Conservation (phyloP, 2,329 filamentous ascomycete species). For the Apiospora arundinis region DNA sequence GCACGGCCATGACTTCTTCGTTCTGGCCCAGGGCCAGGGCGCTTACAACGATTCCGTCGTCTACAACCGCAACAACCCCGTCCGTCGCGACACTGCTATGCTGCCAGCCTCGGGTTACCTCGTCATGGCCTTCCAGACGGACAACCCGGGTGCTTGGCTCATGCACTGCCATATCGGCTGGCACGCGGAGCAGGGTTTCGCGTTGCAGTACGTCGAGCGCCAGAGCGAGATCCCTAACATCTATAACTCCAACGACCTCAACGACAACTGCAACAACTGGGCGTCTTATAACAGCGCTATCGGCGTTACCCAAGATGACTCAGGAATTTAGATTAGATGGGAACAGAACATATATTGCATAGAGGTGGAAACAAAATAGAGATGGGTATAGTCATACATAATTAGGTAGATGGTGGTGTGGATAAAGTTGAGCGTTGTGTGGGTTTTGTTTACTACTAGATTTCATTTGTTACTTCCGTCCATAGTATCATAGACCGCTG, state of each 20-base stretch:
- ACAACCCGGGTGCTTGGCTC: constrained; percentile 53
- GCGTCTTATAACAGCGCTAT: constrained; percentile 32
- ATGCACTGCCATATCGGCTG: constrained; percentile 51
- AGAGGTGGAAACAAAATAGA: background rate
- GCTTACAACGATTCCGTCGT: constrained; percentile 35
- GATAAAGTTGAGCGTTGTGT: background rate
- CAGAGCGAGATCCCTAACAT: constrained; percentile 35
- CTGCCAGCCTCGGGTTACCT: constrained; percentile 53
- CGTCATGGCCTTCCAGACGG: constrained; percentile 54
- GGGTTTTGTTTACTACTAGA: background rate
- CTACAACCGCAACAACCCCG: constrained; percentile 49
- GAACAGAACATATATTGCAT: too few species aligned
- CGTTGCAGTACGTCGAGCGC: constrained; percentile 55
- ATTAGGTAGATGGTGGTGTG: background rate
- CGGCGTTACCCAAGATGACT: constrained; percentile 35
- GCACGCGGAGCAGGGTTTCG: constrained; percentile 56
- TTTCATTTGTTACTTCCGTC: background rate
- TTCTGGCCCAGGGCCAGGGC: constrained; percentile 43
- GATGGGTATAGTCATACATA: background rate
- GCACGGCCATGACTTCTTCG: constrained; percentile 51
- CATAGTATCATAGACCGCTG: background rate
- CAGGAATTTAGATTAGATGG: constrained; percentile 42
- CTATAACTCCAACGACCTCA: constrained; percentile 32
- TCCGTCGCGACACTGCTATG: constrained; percentile 55
- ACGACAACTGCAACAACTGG: constrained; percentile 37